Conservation (phyloP, 1,284 basidiomycete species). For the Lentinula novae-zelandiae region DNA sequence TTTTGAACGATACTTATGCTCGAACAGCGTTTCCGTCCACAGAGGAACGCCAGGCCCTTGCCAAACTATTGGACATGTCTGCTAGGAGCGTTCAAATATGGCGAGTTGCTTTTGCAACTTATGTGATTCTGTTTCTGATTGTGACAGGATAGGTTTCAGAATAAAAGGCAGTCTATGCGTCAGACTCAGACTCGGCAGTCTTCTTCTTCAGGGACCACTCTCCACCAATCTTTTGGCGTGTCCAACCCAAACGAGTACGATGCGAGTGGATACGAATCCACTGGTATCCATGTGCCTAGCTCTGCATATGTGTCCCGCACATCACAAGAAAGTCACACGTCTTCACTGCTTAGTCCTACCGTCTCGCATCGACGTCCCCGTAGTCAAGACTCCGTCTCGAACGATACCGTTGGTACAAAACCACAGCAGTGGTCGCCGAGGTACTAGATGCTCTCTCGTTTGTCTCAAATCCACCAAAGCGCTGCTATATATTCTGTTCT, state of each 20-base stretch:
- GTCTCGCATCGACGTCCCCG: conserved; percentile 29
- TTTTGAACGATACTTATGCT: conserved; percentile 73
- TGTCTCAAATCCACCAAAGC: too few species aligned
- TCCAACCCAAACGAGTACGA: conserved; percentile 34
- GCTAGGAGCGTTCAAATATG: conserved; percentile 83
- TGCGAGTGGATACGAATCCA: conserved; percentile 29
- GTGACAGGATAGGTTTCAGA: conserved; percentile 66
- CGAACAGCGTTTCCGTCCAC: conserved; percentile 83
- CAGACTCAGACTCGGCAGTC: conserved; percentile 73
- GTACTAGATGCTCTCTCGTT: background rate
- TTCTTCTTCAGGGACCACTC: conserved; percentile 37
- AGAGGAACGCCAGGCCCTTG: conserved; percentile 74
- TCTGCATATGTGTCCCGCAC: conserved; percentile 36
- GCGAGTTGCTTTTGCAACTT: conserved; percentile 35
- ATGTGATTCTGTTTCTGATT: conserved; percentile 15
- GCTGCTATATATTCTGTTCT: background rate
- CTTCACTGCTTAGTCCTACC: conserved; percentile 20
- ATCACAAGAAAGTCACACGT: conserved; percentile 33
- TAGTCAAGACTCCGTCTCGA: conserved; percentile 20
- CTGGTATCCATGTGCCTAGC: conserved; percentile 31
- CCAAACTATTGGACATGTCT: conserved; percentile 76
- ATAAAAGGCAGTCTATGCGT: conserved; percentile 77
- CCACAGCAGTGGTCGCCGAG: conserved; percentile 33
- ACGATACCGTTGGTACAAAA: conserved; percentile 30
- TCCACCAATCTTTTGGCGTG: conserved; percentile 52